These are phyloP conservation scores for Macrocybe gigantea DNA, from an alignment of 768 basidiomycete species.

Conservation along the genomic window DNA sequence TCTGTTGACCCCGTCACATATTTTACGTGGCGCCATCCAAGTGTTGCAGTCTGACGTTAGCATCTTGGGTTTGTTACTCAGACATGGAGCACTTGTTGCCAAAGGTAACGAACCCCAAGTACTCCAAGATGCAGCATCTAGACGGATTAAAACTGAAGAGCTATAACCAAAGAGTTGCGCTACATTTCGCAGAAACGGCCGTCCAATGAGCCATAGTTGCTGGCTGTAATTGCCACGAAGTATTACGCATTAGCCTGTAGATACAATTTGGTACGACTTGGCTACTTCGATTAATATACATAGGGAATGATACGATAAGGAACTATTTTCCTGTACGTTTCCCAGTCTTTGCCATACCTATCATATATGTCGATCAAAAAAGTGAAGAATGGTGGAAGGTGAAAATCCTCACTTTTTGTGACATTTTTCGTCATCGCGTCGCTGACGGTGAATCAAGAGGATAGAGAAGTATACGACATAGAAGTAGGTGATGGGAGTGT, in stretches of 20 bases:
- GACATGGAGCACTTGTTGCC: too few relatives aligned
- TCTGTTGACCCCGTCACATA: conserved; percentile 37
- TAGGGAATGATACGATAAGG: conserved; percentile 85
- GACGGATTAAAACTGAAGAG: too few relatives aligned
- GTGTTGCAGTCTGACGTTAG: too few relatives aligned
- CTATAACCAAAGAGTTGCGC: too few relatives aligned
- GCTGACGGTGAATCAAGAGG: conserved; percentile 86
- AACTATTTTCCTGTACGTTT: conserved; percentile 81
- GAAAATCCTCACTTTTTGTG: conserved; percentile 63
- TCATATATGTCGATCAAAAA: conserved; percentile 1
- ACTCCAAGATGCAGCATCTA: too few relatives aligned
- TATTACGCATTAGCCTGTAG: neutral
- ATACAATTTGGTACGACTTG: neutral
- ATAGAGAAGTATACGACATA: conserved; percentile 87
- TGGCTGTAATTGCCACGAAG: neutral
- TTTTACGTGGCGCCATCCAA: conserved; percentile 25
- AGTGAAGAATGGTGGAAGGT: neutral
- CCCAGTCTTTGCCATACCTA: conserved; percentile 94
- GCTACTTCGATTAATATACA: conserved; percentile 43
- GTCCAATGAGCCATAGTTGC: too few relatives aligned
- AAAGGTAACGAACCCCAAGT: too few relatives aligned
- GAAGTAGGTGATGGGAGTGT: conserved; percentile 94
- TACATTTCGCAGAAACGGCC: too few relatives aligned
- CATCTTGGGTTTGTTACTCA: too few relatives aligned
- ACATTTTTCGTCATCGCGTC: conserved; percentile 89